Evolutionary conservation across 805 yeast genomes (phyloP).

Genomic region (Starmerella geochares): DNA sequence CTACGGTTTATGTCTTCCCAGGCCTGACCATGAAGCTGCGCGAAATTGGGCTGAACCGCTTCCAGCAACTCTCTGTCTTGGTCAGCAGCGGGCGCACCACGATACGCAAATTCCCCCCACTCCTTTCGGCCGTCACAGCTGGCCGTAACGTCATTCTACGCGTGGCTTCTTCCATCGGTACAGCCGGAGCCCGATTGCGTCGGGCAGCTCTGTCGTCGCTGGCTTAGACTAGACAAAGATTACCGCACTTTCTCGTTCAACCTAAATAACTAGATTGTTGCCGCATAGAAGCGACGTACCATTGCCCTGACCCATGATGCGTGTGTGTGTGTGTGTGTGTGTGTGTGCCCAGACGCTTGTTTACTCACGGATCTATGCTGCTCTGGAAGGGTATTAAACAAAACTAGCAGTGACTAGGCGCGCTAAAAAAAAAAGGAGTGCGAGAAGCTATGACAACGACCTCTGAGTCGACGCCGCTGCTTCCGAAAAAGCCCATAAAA

Average conservation of each 20-base stretch:
- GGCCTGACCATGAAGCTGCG: no score
- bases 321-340: no score
- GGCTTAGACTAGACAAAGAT: neutral
- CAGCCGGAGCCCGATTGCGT: neutral
- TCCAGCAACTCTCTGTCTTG: no score
- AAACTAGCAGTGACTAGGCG: no score
- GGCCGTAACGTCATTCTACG: no score
- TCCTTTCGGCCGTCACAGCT: no score
- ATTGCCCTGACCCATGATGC: constrained; percentile 5
- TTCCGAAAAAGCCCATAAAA: neutral
- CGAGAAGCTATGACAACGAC: neutral
- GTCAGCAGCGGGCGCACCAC: no score
- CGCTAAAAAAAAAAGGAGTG: no score
- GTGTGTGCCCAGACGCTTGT: neutral
- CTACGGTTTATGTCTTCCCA: no score
- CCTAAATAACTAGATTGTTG: neutral
- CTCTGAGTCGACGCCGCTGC: constrained; percentile 2
- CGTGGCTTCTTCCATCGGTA: neutral
- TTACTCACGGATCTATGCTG: neutral
- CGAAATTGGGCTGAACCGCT: no score
- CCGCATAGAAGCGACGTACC: neutral
- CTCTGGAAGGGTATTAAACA: no score
- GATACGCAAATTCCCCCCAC: no score
- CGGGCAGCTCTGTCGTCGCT: neutral
- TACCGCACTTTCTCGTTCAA: neutral